Evolutionary conservation across 345 rosid genomes (phyloP), one percentile per base, ranked within the genome.

Genomic region (Citrus unshiu): DNA sequence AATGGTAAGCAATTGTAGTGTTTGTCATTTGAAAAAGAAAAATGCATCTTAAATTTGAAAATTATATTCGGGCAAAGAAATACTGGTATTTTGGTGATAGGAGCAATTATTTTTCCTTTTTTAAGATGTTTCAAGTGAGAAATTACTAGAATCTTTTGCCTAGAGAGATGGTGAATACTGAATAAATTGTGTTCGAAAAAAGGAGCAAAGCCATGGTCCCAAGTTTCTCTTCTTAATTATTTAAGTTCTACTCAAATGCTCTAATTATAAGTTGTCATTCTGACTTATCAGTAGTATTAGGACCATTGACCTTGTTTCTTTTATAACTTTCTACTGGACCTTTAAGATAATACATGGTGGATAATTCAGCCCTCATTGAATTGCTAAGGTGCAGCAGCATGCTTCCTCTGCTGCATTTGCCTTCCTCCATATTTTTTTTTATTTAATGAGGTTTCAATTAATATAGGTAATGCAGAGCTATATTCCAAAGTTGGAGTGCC

Each of bases 401-500:
- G 46, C 43, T 63, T 72, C 29, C 57, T 62, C 56, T 62, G 25
- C 63, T 37, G 30, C 43, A 58, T 40, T 46, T 16, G 22, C 25
- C 29, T 24, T 40, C 16, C 40, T 37, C 66, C 34, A 6, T 37
- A 56, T 58, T 64, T 34, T 58, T 58, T 46, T 80, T 13, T 7
- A 37, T 43, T 51, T 85, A 58, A 69, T 10, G 59, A 72, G 9
- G 24, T 29, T 68, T 63, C 14, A 73, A 76, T 54, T 76, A 63
- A 70, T 81, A 27, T 83, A 95, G 99, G 83, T 84, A 96, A 94
- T 58, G 98, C 92, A 0, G 93, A 91, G 79, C 83, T 94, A 18
- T 96, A 96, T 85, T 82, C 88, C 85, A 94, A 91, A 86, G 94
- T 91, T 46, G 99, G 98, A 60, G 98, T 94, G 77, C 99, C 99